Base-by-base conservation (phyloP, 2,329 filamentous ascomycete genomes). In the Paracoccidioides brasiliensis region DNA sequence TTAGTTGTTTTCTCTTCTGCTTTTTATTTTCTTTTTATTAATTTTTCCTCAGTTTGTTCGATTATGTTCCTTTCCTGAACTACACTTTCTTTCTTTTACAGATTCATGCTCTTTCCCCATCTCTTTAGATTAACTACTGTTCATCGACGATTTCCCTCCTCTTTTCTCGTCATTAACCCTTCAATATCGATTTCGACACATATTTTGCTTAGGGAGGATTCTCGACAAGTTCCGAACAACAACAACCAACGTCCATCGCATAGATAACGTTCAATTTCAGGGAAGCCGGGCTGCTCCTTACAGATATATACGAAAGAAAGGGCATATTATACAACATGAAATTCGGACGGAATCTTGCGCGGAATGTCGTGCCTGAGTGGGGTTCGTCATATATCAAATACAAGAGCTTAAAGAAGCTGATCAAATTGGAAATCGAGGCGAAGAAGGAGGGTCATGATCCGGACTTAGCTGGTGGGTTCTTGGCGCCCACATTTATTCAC, bases 391-490 rank as follows among this genome's bases (percentile, higher is more conserved):
- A 77, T 64, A 78, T 79, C 63, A 74, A 73, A 57, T 77, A 78
- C 66, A 79, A 77, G 60, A 68, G 70, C 7, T 64, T 97, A 64
- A 98, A 98, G 78, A 95, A 93, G 76, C 81, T 96, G 61, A 90
- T 98, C 74, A 97, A 95, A 67, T 73, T 74, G 64, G 81, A 84
- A 10, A 85, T 86, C 38, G 79, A 82, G 57, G 77, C 80, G 60
- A 80, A 81, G 58, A 84, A 83, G 67, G 78, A 81, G 66, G 86
- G 86, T 65, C 80, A 84, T 63, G 81, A 86, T 65, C 84, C 88
- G 58, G 93, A 98, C 79, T 78, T 95, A 73, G 90, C 91, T 77
- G 90, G 91, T 95, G 80, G 77, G 85, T 71, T 66, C 2, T 33
- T 49, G n/a, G 35, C 22, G 30, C 46, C 22, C 22, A 22, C 22